phyloP scores from a whole-genome alignment of 371 early-diverging fungal genomes.

The Apophysomyces sp. region DNA sequence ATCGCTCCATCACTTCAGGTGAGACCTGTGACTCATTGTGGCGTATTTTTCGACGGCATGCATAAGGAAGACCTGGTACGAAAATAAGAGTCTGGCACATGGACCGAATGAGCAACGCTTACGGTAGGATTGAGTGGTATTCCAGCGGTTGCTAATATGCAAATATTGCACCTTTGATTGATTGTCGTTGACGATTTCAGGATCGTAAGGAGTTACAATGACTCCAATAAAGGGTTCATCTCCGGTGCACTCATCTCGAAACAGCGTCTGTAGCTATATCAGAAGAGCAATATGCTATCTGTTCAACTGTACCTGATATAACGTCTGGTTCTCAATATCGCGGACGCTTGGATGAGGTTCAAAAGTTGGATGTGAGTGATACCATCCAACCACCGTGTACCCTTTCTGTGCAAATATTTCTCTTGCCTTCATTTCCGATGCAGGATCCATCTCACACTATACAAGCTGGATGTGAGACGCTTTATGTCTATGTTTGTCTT shows the following conservation, averaged over 20 bases:
- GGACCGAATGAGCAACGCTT: slow-evolving; percentile 18
- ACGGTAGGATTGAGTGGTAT: slow-evolving; percentile 46
- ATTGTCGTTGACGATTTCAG: slow-evolving; percentile 36
- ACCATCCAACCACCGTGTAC: slow-evolving; percentile 86
- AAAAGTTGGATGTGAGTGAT: slow-evolving; percentile 89
- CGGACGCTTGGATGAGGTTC: slow-evolving; percentile 80
- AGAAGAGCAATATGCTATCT: neutral
- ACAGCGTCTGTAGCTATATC: slow-evolving; percentile 46
- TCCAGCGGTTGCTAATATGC: slow-evolving; percentile 47
- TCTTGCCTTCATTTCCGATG: slow-evolving; percentile 73
- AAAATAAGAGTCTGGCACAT: neutral
- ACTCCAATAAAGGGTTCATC: slow-evolving; percentile 84
- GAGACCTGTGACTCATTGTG: slow-evolving; percentile 42
- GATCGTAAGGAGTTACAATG: slow-evolving; percentile 77
- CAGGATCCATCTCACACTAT: slow-evolving; percentile 65
- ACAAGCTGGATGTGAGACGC: neutral
- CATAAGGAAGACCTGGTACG: slow-evolving; percentile 48
- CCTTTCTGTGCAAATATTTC: slow-evolving; percentile 70
- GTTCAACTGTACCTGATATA: slow-evolving; percentile 61
- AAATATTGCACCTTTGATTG: slow-evolving; percentile 61
- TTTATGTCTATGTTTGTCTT: neutral
- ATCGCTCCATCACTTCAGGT: slow-evolving; percentile 42
- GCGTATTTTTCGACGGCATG: slow-evolving; percentile 45
- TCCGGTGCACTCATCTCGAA: slow-evolving; percentile 58
- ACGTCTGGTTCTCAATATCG: slow-evolving; percentile 83